phyloP scores from a whole-genome alignment of 2,329 filamentous ascomycete species.

The Epicoccum nigrum region DNA sequence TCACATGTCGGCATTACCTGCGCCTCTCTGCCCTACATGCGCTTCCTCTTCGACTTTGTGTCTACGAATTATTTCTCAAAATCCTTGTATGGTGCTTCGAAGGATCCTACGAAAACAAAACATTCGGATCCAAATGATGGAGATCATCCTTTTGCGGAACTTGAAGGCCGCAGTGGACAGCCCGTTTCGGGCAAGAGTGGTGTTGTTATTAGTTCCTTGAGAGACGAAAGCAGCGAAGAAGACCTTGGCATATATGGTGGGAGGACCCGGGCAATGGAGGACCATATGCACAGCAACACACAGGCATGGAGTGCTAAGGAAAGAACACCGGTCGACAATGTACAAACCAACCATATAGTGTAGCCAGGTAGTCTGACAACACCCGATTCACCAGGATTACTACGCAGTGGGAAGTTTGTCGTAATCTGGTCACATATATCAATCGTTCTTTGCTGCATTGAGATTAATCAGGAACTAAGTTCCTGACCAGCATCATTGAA shows the following conservation, averaged over 20 bases:
- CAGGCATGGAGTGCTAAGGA: constrained; percentile 4
- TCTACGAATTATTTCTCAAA: constrained; percentile 6
- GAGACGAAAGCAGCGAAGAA: constrained; percentile 4
- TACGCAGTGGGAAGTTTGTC: no score
- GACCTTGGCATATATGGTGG: background rate
- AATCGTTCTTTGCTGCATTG: no score
- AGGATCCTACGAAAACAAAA: constrained; percentile 8
- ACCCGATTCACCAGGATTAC: no score
- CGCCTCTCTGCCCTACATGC: constrained; percentile 13
- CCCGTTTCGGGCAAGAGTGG: constrained; percentile 7
- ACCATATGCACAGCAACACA: constrained; percentile 10
- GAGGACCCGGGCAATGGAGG: constrained; percentile 3
- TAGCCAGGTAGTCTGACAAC: background rate
- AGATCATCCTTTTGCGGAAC: constrained; percentile 3
- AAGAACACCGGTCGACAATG: background rate
- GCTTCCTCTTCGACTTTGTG: constrained; percentile 15
- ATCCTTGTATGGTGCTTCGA: constrained; percentile 5
- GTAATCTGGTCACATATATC: no score
- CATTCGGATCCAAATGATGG: background rate
- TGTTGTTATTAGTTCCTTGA: constrained; percentile 7
- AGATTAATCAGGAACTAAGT: no score
- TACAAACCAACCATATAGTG: background rate
- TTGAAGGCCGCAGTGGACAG: background rate
- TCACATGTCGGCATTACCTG: constrained; percentile 14
- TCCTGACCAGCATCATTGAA: no score